Conservation (phyloP, 805 yeast species). For the Lipomyces orientalis region DNA sequence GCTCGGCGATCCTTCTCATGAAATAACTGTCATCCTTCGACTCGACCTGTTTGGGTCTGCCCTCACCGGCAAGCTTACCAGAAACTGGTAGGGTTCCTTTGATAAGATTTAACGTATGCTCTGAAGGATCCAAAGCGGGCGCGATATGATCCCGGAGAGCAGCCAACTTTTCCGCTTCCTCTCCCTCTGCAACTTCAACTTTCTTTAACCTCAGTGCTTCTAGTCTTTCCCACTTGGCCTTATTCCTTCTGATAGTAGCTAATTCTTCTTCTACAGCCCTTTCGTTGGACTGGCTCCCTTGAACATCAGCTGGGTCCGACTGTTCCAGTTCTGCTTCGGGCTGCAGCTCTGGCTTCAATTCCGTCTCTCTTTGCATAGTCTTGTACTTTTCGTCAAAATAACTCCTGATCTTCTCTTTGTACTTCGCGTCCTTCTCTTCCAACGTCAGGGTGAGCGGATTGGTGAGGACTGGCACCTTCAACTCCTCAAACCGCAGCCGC, state of each 20-base stretch:
- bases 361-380: not conserved
- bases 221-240: not conserved
- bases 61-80: not conserved
- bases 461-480: conserved; percentile 16
- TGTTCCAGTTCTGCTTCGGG: not conserved
- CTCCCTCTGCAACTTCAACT: not conserved
- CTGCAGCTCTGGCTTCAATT: not conserved
- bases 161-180: not conserved
- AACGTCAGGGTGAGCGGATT: not conserved
- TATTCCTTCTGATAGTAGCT: not conserved
- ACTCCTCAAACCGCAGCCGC: conserved; percentile 20
- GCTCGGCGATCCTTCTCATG: not conserved
- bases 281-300: not conserved
- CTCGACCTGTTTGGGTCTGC: not conserved
- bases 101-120: not conserved
- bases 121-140: not conserved
- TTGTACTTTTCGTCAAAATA: not conserved
- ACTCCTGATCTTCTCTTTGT: conserved; percentile 8
- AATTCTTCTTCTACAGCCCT: not conserved
- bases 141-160: not conserved
- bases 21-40: not conserved
- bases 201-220: not conserved
- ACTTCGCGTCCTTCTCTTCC: conserved; percentile 5
- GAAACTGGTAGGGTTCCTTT: not conserved
- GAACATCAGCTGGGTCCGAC: not conserved